A percentile compares a stretch with the other conserved stretches of the same genome.
These are phyloP conservation scores for Vaccinium darrowii DNA, from an alignment of 148 eudicot genomes.

Conservation along the genomic window DNA sequence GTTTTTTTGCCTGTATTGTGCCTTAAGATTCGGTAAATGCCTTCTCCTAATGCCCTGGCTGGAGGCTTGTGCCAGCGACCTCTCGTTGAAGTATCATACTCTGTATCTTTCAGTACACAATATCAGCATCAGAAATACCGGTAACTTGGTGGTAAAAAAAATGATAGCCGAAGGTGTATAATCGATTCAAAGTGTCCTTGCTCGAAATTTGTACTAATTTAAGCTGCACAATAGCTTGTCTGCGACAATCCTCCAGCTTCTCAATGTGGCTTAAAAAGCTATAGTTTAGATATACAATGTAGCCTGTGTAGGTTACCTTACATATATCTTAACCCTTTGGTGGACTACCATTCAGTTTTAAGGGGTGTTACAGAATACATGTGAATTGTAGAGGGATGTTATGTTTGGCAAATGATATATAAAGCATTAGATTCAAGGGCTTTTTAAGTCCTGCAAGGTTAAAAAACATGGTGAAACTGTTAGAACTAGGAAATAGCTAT, in stretches of 20 bases:
- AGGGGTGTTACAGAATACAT: not conserved
- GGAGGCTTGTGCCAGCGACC: constrained; percentile 55
- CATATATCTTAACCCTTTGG: not conserved
- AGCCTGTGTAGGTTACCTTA: not conserved
- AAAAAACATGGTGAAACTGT: not conserved
- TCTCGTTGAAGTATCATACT: constrained; percentile 65
- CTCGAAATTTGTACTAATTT: too few relatives aligned
- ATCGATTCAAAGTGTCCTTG: too few relatives aligned
- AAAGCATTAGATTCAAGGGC: not conserved
- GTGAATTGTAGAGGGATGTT: not conserved
- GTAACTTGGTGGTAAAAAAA: not conserved
- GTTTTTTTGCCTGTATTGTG: constrained; percentile 37
- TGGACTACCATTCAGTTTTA: not conserved
- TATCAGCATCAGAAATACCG: not conserved
- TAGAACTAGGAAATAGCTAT: not conserved
- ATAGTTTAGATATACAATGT: not conserved
- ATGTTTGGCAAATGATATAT: not conserved
- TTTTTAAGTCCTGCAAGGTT: not conserved
- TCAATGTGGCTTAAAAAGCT: not conserved
- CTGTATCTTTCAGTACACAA: constrained; percentile 13
- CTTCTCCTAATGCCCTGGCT: constrained; percentile 73
- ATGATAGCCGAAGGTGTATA: not conserved
- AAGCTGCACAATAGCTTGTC: not conserved
- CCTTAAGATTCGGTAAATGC: constrained; percentile 61
- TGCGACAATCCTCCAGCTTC: not conserved